Percentiles rank a stretch among this genome's conserved stretches.
These are phyloP conservation scores for Nissolia schottii DNA, from an alignment of 306 rosid species.

Conservation along the genomic window DNA sequence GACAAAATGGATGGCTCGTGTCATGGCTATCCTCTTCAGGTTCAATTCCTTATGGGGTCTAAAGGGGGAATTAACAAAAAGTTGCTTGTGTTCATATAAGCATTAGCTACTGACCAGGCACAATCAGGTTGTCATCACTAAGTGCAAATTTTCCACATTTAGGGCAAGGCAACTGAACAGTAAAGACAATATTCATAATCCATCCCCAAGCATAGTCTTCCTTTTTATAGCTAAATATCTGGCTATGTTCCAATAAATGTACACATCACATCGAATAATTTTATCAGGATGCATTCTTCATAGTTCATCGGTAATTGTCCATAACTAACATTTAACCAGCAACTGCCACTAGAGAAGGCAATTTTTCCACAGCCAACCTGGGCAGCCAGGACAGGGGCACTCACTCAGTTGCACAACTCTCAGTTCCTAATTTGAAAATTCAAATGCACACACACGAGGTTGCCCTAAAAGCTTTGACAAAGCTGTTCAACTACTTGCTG, in stretches of 20 bases:
- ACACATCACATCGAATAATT: constrained; percentile 38
- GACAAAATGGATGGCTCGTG: neutral
- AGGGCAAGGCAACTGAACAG: neutral
- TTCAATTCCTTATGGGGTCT: neutral
- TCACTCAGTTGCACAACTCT: constrained; percentile 52
- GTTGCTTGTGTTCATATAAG: neutral
- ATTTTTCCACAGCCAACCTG: constrained; percentile 89
- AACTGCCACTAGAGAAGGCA: constrained; percentile 99
- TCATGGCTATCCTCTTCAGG: neutral
- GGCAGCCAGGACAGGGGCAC: constrained; percentile 92
- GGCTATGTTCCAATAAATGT: constrained; percentile 34
- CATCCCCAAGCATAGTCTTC: constrained; percentile 26
- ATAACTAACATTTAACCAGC: constrained; percentile 55
- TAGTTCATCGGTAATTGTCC: constrained; percentile 45
- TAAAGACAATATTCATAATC: constrained; percentile 2
- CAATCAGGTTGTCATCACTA: constrained; percentile 1
- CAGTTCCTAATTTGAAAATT: constrained; percentile 52
- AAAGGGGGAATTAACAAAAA: neutral
- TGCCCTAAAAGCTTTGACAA: constrained; percentile 45
- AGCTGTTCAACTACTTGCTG: constrained; percentile 60
- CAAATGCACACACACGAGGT: constrained; percentile 53
- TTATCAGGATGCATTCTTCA: constrained; percentile 41
- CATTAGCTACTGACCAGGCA: neutral
- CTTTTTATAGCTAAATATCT: constrained; percentile 26
- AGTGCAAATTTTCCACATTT: constrained; percentile 6